Base-by-base conservation (phyloP, 1,284 basidiomycete genomes). In the Trichosporon sp. region DNA sequence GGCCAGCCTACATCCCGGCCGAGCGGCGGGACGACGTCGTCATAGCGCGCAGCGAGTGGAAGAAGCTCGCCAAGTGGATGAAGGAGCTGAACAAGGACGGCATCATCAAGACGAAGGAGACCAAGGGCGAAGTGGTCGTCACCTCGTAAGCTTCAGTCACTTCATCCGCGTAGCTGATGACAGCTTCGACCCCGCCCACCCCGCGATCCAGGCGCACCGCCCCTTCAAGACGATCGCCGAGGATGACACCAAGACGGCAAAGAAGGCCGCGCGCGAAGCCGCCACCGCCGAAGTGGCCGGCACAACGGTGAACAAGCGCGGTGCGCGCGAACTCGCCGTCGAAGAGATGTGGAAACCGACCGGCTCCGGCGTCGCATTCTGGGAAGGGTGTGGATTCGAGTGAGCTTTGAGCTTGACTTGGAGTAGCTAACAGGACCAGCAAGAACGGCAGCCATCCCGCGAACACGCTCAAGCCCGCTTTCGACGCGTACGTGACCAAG, bases 21-120 rank as follows among this genome's bases (percentile, higher is more conserved):
- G 76, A 89, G 90, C 82, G 94, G 90, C 78, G 87, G 88, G 69
- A 94, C 88, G 79, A 83, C 38, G 82, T 81, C 4, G 80, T 83
- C 8, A 83, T 84, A 43, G 78, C 66, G 12, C 80, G 80, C 35
- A 78, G 76, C 1, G 87, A 88, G 7, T 88, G 91, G 85, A 96
- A 94, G 82, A 92, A 92, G 54, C 87, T 95, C 19, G 88, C 90
- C 1, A 86, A 89, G 1, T 93, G 95, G 84, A 87, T 96, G 78
- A 94, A 92, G 79, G 79, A 87, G 21, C 85, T 87, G 4, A 90
- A 91, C 72, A 94, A 94, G 79, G 88, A 89, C 4, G 88, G 88
- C 0, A 79, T 95, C 16, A 76, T 96, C 37, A 88, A 88, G 19
- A 85, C 91, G 32, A 96, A 96, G 79, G 88, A 92, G 65, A 85